Conservation (phyloP, 2,329 filamentous ascomycete species). For the Metarhizium album region DNA sequence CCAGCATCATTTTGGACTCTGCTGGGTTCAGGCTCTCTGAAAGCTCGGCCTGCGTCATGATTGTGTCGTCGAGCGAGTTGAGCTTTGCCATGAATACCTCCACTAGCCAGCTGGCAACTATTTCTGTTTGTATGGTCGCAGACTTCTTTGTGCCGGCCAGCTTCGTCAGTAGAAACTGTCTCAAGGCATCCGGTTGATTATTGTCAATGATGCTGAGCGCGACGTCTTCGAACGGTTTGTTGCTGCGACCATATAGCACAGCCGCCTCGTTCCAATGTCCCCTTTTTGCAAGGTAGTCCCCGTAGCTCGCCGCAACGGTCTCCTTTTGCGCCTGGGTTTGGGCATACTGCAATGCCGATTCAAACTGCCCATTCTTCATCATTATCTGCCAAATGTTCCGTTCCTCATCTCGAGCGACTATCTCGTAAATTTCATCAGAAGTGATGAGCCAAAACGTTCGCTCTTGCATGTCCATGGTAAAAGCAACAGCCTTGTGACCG, state of each 20-base stretch:
- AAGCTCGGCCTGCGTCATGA: slow-evolving; percentile 78
- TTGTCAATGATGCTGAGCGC: slow-evolving; percentile 84
- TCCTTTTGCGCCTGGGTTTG: slow-evolving; percentile 74
- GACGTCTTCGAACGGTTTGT: slow-evolving; percentile 94
- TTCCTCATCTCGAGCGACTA: slow-evolving; percentile 82
- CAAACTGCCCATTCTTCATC: slow-evolving; percentile 77
- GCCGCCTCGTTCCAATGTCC: slow-evolving; percentile 80
- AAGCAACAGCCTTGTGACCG: slow-evolving; percentile 68
- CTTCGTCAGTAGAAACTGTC: slow-evolving; percentile 82
- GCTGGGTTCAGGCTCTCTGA: slow-evolving; percentile 59
- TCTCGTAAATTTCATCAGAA: slow-evolving; percentile 80
- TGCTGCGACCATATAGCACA: slow-evolving; percentile 84
- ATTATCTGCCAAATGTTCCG: slow-evolving; percentile 93
- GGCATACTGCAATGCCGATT: slow-evolving; percentile 77
- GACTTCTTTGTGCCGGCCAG: slow-evolving; percentile 72
- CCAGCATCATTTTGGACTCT: slow-evolving; percentile 62
- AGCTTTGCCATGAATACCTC: slow-evolving; percentile 97
- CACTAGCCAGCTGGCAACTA: slow-evolving; percentile 91
- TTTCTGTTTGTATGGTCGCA: slow-evolving; percentile 81
- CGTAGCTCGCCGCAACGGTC: slow-evolving; percentile 81
- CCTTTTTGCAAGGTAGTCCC: slow-evolving; percentile 75
- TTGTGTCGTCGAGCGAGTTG: slow-evolving; percentile 87
- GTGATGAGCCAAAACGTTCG: slow-evolving; percentile 98
- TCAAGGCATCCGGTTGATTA: slow-evolving; percentile 77
- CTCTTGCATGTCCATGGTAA: slow-evolving; percentile 84